These are phyloP conservation scores for Actinidia arguta DNA, from an alignment of 179 eudicot genomes.

Conservation along the genomic window DNA sequence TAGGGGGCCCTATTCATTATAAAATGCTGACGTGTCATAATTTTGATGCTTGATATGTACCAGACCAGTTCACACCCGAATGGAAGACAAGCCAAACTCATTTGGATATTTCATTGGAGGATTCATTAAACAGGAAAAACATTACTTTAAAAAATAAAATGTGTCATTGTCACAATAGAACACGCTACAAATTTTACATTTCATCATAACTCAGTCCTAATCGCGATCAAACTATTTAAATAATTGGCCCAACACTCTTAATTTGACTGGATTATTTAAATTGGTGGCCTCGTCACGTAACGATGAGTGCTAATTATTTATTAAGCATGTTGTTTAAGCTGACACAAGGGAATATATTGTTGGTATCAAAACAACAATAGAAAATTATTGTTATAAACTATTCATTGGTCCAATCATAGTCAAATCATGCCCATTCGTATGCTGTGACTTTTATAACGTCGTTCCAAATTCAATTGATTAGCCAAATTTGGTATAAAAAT, in stretches of 20 bases:
- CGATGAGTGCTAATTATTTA: neutral
- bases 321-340: constrained; percentile 22
- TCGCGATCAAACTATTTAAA: neutral
- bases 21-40: too few relatives aligned
- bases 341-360: constrained; percentile 18
- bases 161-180: neutral
- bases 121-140: neutral
- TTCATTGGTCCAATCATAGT: neutral
- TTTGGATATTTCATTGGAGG: neutral
- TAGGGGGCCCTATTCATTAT: too few relatives aligned
- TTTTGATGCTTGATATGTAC: too few relatives aligned
- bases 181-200: neutral
- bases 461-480: neutral
- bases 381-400: neutral
- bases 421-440: neutral
- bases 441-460: neutral
- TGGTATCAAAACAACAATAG: neutral
- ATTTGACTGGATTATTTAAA: neutral
- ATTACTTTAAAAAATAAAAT: neutral
- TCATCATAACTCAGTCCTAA: neutral
- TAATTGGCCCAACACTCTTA: neutral
- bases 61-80: too few relatives aligned
- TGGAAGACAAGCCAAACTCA: too few relatives aligned
- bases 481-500: neutral
- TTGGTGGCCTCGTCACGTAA: neutral